Evolutionary conservation across 2,329 filamentous ascomycete genomes (phyloP).

Genomic region (Podosphaera xanthii): DNA sequence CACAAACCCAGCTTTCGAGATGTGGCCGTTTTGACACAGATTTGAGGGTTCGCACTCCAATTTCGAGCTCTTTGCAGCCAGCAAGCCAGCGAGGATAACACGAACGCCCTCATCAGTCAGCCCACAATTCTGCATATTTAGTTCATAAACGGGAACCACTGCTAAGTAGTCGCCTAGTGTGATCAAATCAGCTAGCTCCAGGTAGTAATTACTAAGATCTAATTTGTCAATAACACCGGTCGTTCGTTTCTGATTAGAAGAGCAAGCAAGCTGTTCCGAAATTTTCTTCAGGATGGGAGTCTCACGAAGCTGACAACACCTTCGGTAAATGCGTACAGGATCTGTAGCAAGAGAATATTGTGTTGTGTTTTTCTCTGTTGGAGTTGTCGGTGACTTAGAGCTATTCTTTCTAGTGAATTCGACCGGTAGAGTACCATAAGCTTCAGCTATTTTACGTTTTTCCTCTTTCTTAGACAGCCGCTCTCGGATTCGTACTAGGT

Average conservation of each 20-base stretch:
- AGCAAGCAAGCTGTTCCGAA: constrained; percentile 61
- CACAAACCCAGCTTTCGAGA: constrained; percentile 40
- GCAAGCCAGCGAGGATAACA: constrained; percentile 63
- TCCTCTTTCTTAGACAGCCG: constrained; percentile 80
- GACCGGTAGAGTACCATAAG: constrained; percentile 67
- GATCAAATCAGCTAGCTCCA: constrained; percentile 62
- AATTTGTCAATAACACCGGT: constrained; percentile 63
- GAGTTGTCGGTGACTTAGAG: constrained; percentile 24
- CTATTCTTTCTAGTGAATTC: constrained; percentile 52
- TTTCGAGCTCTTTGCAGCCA: constrained; percentile 52
- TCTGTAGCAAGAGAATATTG: constrained; percentile 65
- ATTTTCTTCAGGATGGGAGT: constrained; percentile 81
- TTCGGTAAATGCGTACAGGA: constrained; percentile 73
- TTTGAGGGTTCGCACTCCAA: constrained; percentile 15
- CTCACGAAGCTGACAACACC: constrained; percentile 85
- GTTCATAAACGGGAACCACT: constrained; percentile 69
- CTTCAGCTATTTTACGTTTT: constrained; percentile 62
- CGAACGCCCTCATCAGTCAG: constrained; percentile 70
- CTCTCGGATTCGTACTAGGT: constrained; percentile 24
- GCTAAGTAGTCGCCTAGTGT: constrained; percentile 88
- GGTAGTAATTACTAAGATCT: constrained; percentile 62
- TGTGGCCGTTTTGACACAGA: constrained; percentile 8
- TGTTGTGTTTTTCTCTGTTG: constrained; percentile 21
- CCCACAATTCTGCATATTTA: constrained; percentile 71
- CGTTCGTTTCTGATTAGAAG: constrained; percentile 34